Percentiles rank a stretch among this genome's conserved stretches.
phyloP scores from a whole-genome alignment of 768 basidiomycete species.

The Mrakia gelida region DNA sequence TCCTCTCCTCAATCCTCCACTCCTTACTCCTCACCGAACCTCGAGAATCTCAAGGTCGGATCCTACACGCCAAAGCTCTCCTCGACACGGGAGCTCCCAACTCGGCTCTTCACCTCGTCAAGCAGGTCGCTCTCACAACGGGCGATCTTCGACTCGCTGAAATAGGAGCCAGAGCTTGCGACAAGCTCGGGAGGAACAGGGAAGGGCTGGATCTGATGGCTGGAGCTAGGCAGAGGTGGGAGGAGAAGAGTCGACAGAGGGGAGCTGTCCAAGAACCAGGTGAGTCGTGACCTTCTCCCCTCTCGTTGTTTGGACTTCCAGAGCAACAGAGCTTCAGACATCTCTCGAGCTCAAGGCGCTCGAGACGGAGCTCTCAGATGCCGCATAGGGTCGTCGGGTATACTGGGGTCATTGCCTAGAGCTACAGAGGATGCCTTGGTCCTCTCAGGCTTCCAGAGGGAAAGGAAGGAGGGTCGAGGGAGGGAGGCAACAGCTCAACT shows the following conservation, averaged over 20 bases:
- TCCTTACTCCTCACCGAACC: constrained; percentile 40
- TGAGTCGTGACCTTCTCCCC: neutral
- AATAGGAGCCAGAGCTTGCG: constrained; percentile 72
- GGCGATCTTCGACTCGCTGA: constrained; percentile 49
- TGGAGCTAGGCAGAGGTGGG: neutral
- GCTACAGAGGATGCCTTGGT: no score
- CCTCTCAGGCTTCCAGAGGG: no score
- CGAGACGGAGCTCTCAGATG: no score
- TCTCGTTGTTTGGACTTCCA: neutral
- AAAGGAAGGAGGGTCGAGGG: no score
- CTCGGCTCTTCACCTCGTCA: constrained; percentile 66
- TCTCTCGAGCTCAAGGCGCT: no score
- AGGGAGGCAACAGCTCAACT: no score
- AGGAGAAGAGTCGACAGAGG: neutral
- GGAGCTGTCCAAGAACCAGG: neutral
- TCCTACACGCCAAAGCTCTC: constrained; percentile 75
- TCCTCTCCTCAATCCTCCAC: constrained; percentile 27
- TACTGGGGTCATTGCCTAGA: no score
- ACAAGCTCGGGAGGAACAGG: constrained; percentile 64
- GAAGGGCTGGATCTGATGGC: constrained; percentile 52
- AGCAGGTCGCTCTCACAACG: constrained; percentile 19
- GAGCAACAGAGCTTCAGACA: no score
- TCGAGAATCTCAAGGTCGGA: constrained; percentile 69
- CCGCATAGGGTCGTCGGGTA: no score
- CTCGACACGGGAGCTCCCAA: constrained; percentile 66